Conservation (phyloP, 2,329 filamentous ascomycete genomes). For the Neopestalotiopsis clavispora region DNA sequence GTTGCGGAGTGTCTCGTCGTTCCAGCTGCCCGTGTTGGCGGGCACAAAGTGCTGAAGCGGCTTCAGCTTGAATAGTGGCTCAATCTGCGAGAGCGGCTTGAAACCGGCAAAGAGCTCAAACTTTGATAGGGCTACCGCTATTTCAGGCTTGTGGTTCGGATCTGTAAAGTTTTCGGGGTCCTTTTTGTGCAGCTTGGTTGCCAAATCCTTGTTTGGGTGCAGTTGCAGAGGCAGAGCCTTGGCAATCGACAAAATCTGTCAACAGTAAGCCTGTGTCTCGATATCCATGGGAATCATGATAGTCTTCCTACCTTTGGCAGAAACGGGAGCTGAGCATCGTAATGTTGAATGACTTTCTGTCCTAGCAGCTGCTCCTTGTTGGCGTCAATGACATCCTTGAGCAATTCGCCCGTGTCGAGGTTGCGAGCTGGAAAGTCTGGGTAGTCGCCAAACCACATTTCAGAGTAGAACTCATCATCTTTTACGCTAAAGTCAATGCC, state of each 20-base stretch:
- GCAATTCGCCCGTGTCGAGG: constrained; percentile 63
- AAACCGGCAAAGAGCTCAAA: constrained; percentile 81
- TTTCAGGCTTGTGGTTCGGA: constrained; percentile 80
- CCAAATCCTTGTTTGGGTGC: constrained; percentile 73
- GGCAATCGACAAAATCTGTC: constrained; percentile 76
- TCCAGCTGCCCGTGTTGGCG: constrained; percentile 48
- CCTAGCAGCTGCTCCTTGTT: constrained; percentile 69
- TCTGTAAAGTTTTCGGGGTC: constrained; percentile 72
- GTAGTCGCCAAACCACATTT: constrained; percentile 82
- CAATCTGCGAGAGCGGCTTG: constrained; percentile 67
- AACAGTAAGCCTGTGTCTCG: background rate
- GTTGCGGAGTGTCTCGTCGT: constrained; percentile 61
- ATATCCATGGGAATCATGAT: background rate
- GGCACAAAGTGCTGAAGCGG: constrained; percentile 60
- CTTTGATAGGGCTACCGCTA: constrained; percentile 71
- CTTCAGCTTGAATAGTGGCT: constrained; percentile 60
- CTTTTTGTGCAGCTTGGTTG: constrained; percentile 65
- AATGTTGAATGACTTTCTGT: constrained; percentile 62
- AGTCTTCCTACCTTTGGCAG: constrained; percentile 60
- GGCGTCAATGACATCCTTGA: constrained; percentile 67
- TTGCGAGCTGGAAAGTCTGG: constrained; percentile 71
- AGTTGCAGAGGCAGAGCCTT: constrained; percentile 78
- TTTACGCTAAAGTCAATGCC: constrained; percentile 68
- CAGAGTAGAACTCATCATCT: constrained; percentile 64
- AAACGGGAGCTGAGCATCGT: constrained; percentile 71